Conservation (phyloP, 768 basidiomycete genomes). For the Grammothele lineata region DNA sequence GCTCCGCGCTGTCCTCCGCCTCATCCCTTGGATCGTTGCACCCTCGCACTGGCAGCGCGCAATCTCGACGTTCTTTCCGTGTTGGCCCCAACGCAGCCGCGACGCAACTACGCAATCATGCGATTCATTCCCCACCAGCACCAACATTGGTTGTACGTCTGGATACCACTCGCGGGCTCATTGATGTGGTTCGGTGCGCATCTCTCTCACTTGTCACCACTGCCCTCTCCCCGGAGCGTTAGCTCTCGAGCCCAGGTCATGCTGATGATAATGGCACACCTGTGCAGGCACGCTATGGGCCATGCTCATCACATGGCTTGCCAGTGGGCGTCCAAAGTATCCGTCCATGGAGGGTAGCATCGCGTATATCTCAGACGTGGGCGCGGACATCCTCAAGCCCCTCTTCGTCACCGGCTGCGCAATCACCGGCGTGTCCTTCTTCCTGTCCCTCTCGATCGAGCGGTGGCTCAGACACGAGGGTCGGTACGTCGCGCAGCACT, state of each 20-base stretch:
- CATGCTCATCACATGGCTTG: constrained; percentile 71
- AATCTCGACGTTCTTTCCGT: too few species aligned
- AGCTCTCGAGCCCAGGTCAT: neutral
- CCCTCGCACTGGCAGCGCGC: too few species aligned
- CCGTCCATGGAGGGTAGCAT: constrained; percentile 51
- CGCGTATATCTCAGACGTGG: constrained; percentile 77
- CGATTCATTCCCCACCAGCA: constrained; percentile 18
- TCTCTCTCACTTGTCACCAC: neutral
- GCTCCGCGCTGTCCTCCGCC: too few species aligned
- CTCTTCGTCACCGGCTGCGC: constrained; percentile 65
- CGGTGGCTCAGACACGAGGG: constrained; percentile 63
- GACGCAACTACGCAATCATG: neutral
- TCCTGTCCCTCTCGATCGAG: constrained; percentile 57
- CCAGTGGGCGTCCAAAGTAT: constrained; percentile 57
- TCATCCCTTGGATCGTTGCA: too few species aligned
- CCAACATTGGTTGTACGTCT: constrained; percentile 57
- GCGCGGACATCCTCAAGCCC: constrained; percentile 70
- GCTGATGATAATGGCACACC: neutral
- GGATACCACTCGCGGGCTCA: constrained; percentile 57
- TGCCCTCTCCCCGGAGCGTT: neutral
- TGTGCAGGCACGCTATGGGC: constrained; percentile 52
- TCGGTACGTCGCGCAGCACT: constrained; percentile 34
- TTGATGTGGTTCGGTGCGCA: constrained; percentile 63
- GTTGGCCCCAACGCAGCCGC: neutral
- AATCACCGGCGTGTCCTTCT: constrained; percentile 59